Evolutionary conservation across 2,329 filamentous ascomycete genomes (phyloP), one percentile per base, ranked within the genome.

Genomic region (Gremmenia infestans): DNA sequence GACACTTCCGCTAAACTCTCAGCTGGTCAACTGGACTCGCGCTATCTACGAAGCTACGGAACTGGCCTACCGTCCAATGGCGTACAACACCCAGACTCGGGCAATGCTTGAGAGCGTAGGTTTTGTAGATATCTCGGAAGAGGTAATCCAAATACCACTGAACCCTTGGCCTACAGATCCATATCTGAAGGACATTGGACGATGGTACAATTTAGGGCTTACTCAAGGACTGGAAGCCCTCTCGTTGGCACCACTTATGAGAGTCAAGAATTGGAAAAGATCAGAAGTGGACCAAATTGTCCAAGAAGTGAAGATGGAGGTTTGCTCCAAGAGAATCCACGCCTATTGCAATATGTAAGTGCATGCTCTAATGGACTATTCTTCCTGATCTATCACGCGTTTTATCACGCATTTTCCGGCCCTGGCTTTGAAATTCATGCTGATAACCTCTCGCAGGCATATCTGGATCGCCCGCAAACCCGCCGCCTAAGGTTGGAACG

Each of bases 121-220:
- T 14, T 96, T 96, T 69, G 84, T 85, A 39, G 87, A 97, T 58
- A 84, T 97, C 63, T 80, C 81, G 60, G 86, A 93, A 69, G 78
- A 82, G 58, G 78, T 83, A 51, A 83, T 89, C 59, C 79, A 79
- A 56, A 75, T 93, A 37, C 89, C 90, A 32, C 78, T 90, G 67
- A 93, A 87, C 67, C 83, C 85, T 23, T 93, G 89, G 87, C 81
- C 83, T 56, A 71, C 75, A 25, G 83, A 89, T 63, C 75, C 79
- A 25, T 78, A 83, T 60, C 78, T 85, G 63, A 85, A 83, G 59
- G 81, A 87, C 46, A 79, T 91, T 52, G 90, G 88, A 32, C 79
- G 85, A 56, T 96, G 89, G 88, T 96, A 95, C 73, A 91, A 93
- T 67, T 75, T 93, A 23, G 86, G 85, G 40, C 77, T 96, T 63